Evolutionary conservation across 805 yeast genomes (phyloP), one percentile per base, ranked within the genome.

Genomic region (Kodamaea hsintzibuensis): DNA sequence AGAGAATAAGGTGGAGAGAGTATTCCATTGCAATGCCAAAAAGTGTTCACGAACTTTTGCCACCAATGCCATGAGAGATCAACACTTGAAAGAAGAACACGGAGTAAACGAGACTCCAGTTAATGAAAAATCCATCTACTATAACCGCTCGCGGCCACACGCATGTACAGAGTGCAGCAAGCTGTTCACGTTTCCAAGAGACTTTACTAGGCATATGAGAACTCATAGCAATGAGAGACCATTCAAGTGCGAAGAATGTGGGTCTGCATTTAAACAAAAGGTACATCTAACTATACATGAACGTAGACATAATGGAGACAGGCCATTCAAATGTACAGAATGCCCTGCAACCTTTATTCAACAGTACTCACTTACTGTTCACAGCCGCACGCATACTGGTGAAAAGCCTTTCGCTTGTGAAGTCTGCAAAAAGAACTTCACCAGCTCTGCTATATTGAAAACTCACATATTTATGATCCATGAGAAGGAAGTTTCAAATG

Each of bases 351-450:
- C 50, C 13, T 64, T 64, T 47, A 61, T 49, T 38, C 68, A 63
- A 51, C 57, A 58, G 52, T 61, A 63, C 55, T 46, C 66, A 14
- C 52, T 64, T 39, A 62, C 66, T n/a, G 63, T 66, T 38, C 68
- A 64, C 51, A 27, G 53, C 40, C 57, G 67, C 40, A 53, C 51
- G 30, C 68, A 64, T 53, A 84, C 95, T 0, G 97, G 97, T 2
- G 98, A 91, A 62, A 88, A 84, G 64, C 98, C 98, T 1, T 91
- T 79, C 66, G 69, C 68, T 51, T 93, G 99, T 68, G 74, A 79
- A 18, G 64, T 75, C 1, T 93, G 99, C 68, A 85, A 81, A 3
- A 92, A 91, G 67, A 66, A 74, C 19, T 93, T 93, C 72, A 87
- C 96, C 14, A 48, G 51, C 27, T 27, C 46, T 12, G 51, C 52